These are phyloP conservation scores for Penicillium concentricum DNA, from an alignment of 2,329 filamentous ascomycete genomes.

Conservation along the genomic window DNA sequence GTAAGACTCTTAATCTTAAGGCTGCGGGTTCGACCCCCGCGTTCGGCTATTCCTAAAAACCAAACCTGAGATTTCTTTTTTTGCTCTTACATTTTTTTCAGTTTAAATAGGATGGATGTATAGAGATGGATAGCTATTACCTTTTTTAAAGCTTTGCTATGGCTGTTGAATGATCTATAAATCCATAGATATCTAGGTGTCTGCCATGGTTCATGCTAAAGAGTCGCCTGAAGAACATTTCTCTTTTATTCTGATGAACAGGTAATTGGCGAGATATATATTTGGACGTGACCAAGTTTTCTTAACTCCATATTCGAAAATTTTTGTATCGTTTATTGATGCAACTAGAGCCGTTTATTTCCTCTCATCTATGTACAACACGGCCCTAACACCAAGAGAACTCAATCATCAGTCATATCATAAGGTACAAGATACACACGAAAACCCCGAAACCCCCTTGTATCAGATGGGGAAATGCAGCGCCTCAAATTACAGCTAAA, in stretches of 20 bases:
- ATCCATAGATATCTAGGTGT: not conserved
- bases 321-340: not conserved
- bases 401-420: constrained; percentile 2
- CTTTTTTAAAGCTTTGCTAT: not conserved
- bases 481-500: not conserved
- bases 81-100: not conserved
- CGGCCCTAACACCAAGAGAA: not conserved
- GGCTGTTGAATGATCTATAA: not conserved
- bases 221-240: not conserved
- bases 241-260: not conserved
- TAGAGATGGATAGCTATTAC: too few species aligned
- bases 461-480: not conserved
- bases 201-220: not conserved
- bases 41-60: constrained; percentile 37
- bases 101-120: too few species aligned
- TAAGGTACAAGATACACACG: not conserved
- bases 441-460: not conserved
- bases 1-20: constrained; percentile 52
- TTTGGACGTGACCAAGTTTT: not conserved
- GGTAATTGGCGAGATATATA: not conserved
- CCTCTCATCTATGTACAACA: not conserved
- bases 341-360: not conserved
- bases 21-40: constrained; percentile 46
- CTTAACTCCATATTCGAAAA: too few species aligned
- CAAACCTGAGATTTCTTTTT: constrained; percentile 20